Conservation (phyloP, 106 monocot genomes). For the Phalaenopsis equestris region DNA sequence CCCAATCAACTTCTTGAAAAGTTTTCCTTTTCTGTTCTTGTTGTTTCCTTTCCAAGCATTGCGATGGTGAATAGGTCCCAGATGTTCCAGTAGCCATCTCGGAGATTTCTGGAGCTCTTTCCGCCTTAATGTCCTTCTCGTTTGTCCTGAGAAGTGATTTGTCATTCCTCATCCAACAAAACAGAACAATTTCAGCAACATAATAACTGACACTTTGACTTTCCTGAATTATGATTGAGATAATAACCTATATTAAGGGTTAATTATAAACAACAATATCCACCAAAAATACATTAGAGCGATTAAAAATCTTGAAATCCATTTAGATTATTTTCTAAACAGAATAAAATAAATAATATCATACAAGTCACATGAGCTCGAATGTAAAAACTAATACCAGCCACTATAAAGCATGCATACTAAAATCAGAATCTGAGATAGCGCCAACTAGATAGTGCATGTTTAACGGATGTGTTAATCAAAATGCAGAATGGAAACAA, state of each 20-base stretch:
- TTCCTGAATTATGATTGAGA: background rate
- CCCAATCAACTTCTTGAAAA: conserved; percentile 37
- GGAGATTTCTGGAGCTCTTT: background rate
- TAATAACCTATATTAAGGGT: background rate
- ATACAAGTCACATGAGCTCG: no score
- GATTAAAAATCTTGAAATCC: no score
- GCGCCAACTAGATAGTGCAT: no score
- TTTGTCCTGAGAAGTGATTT: conserved; percentile 1
- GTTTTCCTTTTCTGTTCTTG: conserved; percentile 29
- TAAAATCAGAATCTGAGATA: no score
- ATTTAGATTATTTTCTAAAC: no score
- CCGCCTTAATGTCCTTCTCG: background rate
- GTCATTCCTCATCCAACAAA: background rate
- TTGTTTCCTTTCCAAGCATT: conserved; percentile 23
- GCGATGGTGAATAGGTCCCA: background rate
- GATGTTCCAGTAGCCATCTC: background rate
- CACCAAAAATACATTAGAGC: no score
- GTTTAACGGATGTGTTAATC: no score
- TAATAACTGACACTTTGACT: background rate
- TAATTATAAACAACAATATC: no score
- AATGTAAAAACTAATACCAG: no score
- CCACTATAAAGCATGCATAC: no score
- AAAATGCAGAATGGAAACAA: no score
- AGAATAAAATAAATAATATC: no score
- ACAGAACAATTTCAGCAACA: background rate